A percentile compares a stretch with the other conserved stretches of the same genome.
Conservation (phyloP, 139 green algal genomes). For the Volvox reticuliferus region DNA sequence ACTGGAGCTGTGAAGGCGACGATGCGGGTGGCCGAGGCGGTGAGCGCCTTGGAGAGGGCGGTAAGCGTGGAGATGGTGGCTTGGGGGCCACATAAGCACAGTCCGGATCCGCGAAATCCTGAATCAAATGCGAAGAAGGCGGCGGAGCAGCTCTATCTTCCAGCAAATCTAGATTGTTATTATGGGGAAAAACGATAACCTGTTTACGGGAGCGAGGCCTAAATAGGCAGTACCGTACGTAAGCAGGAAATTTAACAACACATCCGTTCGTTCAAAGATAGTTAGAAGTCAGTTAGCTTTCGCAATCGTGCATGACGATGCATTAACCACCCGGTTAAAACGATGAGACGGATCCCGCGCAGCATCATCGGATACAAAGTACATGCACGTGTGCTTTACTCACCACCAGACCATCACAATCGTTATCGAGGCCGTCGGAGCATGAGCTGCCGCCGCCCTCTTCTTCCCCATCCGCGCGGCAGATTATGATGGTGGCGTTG, state of each 20-base stretch:
- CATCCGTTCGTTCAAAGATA: neutral
- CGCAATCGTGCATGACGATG: neutral
- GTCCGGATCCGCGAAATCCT: neutral
- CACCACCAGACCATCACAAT: constrained; percentile 9
- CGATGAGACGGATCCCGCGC: too few species aligned
- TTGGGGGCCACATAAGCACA: neutral
- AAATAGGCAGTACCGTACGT: neutral
- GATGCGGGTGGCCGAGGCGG: neutral
- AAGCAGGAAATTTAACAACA: neutral
- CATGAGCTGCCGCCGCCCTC: neutral
- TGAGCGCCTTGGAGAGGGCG: neutral
- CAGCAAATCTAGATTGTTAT: neutral
- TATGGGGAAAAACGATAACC: neutral
- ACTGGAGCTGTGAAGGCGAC: neutral
- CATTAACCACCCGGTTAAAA: neutral
- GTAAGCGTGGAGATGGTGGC: too few species aligned
- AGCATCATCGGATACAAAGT: too few species aligned
- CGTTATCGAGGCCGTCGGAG: neutral
- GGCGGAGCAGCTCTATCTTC: neutral
- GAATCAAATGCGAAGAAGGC: too few species aligned
- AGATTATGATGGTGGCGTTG: neutral
- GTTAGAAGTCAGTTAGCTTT: too few species aligned
- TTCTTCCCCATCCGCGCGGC: neutral
- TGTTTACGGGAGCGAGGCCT: neutral
- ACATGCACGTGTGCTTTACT: neutral